These are phyloP conservation scores for Botrytis medusae DNA, from an alignment of 2,329 filamentous ascomycete genomes.

Conservation along the genomic window DNA sequence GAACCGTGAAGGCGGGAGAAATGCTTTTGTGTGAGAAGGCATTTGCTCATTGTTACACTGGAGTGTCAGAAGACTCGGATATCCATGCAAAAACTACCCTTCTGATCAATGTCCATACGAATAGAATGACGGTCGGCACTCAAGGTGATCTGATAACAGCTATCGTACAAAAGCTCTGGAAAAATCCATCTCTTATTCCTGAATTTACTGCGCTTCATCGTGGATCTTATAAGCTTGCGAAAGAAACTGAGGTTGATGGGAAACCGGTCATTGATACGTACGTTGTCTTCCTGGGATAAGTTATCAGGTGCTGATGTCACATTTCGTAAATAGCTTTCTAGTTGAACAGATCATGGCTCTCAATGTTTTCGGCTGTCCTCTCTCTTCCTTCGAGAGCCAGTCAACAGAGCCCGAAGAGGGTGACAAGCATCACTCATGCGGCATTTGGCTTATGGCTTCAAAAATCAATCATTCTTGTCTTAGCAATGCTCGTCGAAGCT, in stretches of 20 bases:
- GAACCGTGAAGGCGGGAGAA: conserved; percentile 25
- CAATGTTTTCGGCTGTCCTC: conserved; percentile 26
- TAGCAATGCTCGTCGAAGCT: conserved; percentile 27
- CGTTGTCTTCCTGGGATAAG: conserved; percentile 5
- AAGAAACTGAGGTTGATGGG: conserved; percentile 12
- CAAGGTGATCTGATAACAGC: conserved; percentile 19
- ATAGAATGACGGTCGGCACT: conserved; percentile 19
- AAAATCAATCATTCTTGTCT: conserved; percentile 32
- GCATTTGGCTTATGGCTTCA: conserved; percentile 27
- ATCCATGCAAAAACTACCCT: not conserved
- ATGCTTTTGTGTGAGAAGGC: conserved; percentile 30
- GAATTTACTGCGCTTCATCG: conserved; percentile 20
- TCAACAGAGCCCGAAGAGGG: not conserved
- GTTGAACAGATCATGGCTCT: conserved; percentile 23
- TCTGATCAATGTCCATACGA: conserved; percentile 19
- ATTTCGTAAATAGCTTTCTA: conserved; percentile 16
- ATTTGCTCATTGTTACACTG: conserved; percentile 25
- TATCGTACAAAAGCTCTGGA: conserved; percentile 23
- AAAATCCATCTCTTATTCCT: conserved; percentile 23
- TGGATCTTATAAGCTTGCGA: conserved; percentile 22
- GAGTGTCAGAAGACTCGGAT: not conserved
- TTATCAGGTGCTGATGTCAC: conserved; percentile 3
- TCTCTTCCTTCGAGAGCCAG: conserved; percentile 21
- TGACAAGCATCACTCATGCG: conserved; percentile 24
- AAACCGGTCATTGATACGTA: conserved; percentile 26